phyloP scores from a whole-genome alignment of 345 rosid genomes.

The Microthlaspi erraticum region DNA sequence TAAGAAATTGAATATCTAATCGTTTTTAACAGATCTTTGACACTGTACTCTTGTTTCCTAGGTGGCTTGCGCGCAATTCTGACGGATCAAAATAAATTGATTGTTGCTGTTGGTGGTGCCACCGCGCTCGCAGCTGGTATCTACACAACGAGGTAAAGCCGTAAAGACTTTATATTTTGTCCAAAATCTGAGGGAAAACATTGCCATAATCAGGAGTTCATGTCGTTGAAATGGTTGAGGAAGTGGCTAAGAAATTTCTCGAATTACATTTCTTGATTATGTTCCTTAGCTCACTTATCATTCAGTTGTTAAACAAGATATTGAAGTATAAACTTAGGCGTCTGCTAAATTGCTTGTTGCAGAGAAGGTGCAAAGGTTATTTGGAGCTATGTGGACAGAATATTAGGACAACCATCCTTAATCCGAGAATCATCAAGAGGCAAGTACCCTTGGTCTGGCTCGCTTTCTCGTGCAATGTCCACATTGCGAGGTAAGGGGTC shows the following conservation, averaged over 20 bases:
- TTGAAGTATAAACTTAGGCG: not conserved
- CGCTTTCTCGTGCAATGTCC: constrained; percentile 56
- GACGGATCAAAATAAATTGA: constrained; percentile 92
- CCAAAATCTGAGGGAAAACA: not conserved
- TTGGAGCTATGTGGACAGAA: constrained; percentile 97
- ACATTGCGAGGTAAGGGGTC: constrained; percentile 55
- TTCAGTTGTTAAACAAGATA: not conserved
- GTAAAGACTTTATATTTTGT: constrained; percentile 23
- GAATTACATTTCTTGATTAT: constrained; percentile 19
- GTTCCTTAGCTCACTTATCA: constrained; percentile 6
- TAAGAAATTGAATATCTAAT: constrained; percentile 13
- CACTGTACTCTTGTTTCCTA: constrained; percentile 44
- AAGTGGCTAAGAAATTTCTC: constrained; percentile 17
- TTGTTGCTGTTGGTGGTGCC: constrained; percentile 91
- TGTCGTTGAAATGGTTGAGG: constrained; percentile 17
- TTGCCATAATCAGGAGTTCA: not conserved
- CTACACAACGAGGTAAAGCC: constrained; percentile 97
- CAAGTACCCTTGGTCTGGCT: constrained; percentile 97
- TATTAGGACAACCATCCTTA: constrained; percentile 94
- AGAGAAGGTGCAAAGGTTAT: constrained; percentile 98
- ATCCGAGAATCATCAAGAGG: constrained; percentile 97
- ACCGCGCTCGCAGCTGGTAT: constrained; percentile 99
- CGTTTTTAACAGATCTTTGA: constrained; percentile 29
- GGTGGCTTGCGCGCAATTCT: constrained; percentile 93
- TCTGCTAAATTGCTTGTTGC: constrained; percentile 37